A percentile compares a stretch with the other conserved stretches of the same genome.
These are phyloP conservation scores for Paragyromitra xinjiangensis DNA, from an alignment of 495 filamentous ascomycete species.

Conservation along the genomic window DNA sequence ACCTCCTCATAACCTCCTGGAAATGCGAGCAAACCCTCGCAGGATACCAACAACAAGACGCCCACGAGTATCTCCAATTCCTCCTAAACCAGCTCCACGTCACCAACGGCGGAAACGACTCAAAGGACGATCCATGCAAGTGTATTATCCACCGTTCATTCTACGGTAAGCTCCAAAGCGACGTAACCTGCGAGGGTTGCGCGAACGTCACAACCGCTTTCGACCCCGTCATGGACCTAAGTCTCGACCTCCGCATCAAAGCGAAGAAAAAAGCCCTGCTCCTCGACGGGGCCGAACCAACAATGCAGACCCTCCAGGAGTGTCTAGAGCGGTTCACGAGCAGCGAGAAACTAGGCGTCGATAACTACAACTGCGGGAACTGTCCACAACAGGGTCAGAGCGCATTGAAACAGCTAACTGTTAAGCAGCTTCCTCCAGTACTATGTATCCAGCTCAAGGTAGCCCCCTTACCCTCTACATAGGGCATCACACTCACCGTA, in stretches of 20 bases:
- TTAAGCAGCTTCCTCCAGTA: slow-evolving; percentile 82
- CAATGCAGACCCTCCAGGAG: slow-evolving; percentile 70
- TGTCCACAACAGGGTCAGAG: slow-evolving; percentile 72
- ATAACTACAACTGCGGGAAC: slow-evolving; percentile 80
- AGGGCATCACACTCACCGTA: background rate
- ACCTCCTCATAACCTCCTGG: slow-evolving; percentile 82
- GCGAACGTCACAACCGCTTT: slow-evolving; percentile 76
- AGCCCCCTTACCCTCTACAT: slow-evolving; percentile 31
- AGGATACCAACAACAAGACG: slow-evolving; percentile 92
- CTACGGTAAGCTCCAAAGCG: slow-evolving; percentile 85
- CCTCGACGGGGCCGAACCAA: slow-evolving; percentile 47
- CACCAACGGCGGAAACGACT: slow-evolving; percentile 68
- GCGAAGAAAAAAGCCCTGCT: slow-evolving; percentile 58
- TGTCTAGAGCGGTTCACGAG: slow-evolving; percentile 84
- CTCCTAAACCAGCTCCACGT: slow-evolving; percentile 84
- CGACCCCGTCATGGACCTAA: slow-evolving; percentile 87
- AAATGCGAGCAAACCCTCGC: slow-evolving; percentile 78
- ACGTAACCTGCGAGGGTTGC: slow-evolving; percentile 86
- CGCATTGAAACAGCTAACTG: slow-evolving; percentile 79
- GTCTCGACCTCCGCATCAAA: slow-evolving; percentile 75
- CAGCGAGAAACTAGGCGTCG: slow-evolving; percentile 73
- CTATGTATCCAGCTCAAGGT: slow-evolving; percentile 94
- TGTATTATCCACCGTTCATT: slow-evolving; percentile 91
- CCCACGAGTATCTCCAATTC: slow-evolving; percentile 94
- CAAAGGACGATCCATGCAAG: slow-evolving; percentile 71